Conservation (phyloP, 768 basidiomycete species). For the Termitomyces heimii region DNA sequence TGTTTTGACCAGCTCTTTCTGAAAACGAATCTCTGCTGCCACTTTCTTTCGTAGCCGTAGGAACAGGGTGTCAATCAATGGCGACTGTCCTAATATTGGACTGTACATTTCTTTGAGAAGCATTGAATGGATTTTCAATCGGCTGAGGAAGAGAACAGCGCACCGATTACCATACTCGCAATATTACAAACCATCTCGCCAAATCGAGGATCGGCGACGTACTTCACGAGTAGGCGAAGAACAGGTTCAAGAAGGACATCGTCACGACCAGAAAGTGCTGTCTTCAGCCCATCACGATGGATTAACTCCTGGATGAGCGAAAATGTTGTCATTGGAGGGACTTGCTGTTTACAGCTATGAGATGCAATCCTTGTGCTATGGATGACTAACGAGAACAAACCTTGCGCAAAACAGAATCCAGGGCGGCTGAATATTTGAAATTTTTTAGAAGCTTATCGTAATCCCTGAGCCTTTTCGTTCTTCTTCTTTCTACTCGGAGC, state of each 20-base stretch:
- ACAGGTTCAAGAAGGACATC: constrained; percentile 92
- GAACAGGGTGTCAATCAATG: constrained; percentile 84
- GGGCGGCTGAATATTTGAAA: constrained; percentile 92
- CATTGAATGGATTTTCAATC: constrained; percentile 6
- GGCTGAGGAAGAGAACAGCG: constrained; percentile 18
- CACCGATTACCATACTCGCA: constrained; percentile 77
- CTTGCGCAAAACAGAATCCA: constrained; percentile 88
- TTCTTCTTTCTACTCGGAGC: constrained; percentile 67
- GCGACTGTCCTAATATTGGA: constrained; percentile 89
- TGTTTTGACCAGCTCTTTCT: constrained; percentile 75
- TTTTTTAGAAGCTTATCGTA: constrained; percentile 87
- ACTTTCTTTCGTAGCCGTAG: constrained; percentile 79
- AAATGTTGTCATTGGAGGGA: constrained; percentile 81
- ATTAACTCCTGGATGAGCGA: constrained; percentile 91
- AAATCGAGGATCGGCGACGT: constrained; percentile 87
- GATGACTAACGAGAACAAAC: constrained; percentile 28
- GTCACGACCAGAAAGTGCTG: constrained; percentile 85
- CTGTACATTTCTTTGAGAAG: constrained; percentile 75
- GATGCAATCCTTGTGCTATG: background rate
- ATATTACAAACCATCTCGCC: constrained; percentile 86
- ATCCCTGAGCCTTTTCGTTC: constrained; percentile 67
- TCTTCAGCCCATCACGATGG: constrained; percentile 82
- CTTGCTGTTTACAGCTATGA: constrained; percentile 44
- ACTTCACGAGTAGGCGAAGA: constrained; percentile 77
- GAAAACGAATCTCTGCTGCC: constrained; percentile 81